Conservation (phyloP, 2,329 filamentous ascomycete genomes). For the Esteya vermicola region DNA sequence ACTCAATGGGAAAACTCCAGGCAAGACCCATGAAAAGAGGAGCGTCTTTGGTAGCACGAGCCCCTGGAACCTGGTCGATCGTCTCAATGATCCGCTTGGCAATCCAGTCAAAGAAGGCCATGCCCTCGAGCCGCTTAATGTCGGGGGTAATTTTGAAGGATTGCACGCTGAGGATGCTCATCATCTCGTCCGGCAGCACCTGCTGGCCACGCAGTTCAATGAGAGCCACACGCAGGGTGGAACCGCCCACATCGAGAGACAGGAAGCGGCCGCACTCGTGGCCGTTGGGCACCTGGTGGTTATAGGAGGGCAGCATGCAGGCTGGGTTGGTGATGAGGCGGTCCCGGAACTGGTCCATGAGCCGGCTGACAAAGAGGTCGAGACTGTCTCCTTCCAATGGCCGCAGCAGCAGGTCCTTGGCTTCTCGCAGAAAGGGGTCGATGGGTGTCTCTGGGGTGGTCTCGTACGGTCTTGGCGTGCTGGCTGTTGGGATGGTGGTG, state of each 20-base stretch:
- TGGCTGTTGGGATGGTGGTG: neutral
- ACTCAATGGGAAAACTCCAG: slow-evolving; percentile 61
- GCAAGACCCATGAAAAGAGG: slow-evolving; percentile 46
- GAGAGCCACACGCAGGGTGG: slow-evolving; percentile 50
- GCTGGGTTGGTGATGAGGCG: slow-evolving; percentile 35
- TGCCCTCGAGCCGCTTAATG: slow-evolving; percentile 42
- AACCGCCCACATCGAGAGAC: slow-evolving; percentile 55
- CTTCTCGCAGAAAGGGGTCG: slow-evolving; percentile 41
- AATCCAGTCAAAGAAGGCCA: slow-evolving; percentile 56
- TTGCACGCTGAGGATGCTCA: slow-evolving; percentile 36
- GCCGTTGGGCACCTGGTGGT: slow-evolving; percentile 47
- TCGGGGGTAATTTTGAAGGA: slow-evolving; percentile 41
- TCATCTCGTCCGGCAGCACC: slow-evolving; percentile 19
- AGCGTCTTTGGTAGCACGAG: slow-evolving; percentile 19
- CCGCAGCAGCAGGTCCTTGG: slow-evolving; percentile 34
- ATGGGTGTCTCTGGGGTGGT: slow-evolving; percentile 17
- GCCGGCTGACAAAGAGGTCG: slow-evolving; percentile 27
- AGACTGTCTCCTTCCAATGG: slow-evolving; percentile 32
- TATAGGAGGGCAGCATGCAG: slow-evolving; percentile 54
- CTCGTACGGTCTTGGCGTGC: neutral
- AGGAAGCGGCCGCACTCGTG: slow-evolving; percentile 44
- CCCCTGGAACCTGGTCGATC: slow-evolving; percentile 27
- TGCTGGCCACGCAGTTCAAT: slow-evolving; percentile 41
- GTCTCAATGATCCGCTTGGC: slow-evolving; percentile 44
- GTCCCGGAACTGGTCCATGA: slow-evolving; percentile 41